Evolutionary conservation across 75 land plant genomes (phyloP).

Genomic region (Chamaecyparis obtusa): DNA sequence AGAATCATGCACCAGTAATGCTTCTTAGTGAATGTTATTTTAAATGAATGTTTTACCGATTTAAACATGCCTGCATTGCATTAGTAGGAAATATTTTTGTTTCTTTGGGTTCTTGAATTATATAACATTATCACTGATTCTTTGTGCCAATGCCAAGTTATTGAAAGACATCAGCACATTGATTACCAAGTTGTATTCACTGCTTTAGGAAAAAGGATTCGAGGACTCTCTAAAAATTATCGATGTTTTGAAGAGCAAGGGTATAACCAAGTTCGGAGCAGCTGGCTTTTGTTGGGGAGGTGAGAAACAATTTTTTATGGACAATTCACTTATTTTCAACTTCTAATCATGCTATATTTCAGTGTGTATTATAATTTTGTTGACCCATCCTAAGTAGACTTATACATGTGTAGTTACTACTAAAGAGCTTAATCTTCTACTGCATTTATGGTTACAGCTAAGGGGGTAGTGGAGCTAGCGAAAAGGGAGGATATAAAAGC

Average conservation of each 20-base stretch:
- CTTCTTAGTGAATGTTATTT: not conserved
- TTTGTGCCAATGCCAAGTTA: not conserved
- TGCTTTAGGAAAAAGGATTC: slow-evolving; percentile 55
- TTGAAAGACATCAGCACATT: not conserved
- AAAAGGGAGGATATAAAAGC: slow-evolving; percentile 46
- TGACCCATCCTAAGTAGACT: not conserved
- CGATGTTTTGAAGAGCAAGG: slow-evolving; percentile 47
- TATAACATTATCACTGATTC: not conserved
- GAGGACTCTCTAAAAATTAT: slow-evolving; percentile 58
- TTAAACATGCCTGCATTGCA: not conserved
- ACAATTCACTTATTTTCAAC: not conserved
- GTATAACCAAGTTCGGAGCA: slow-evolving; percentile 56
- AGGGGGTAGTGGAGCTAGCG: slow-evolving; percentile 50
- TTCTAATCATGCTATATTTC: not conserved
- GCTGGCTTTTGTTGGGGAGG: slow-evolving; percentile 95
- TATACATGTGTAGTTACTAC: not conserved
- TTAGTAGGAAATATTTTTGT: not conserved
- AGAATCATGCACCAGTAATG: slow-evolving; percentile 43
- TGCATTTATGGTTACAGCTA: slow-evolving; percentile 24
- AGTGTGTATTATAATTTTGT: not conserved
- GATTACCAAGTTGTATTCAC: not conserved
- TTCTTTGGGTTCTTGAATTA: not conserved
- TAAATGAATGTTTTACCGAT: no score
- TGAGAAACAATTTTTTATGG: slow-evolving; percentile 7
- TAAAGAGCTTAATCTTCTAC: not conserved